Evolutionary conservation across 2,329 filamentous ascomycete species (phyloP), one percentile per base, ranked within the genome.

Genomic region (Tolypocladium cylindrosporum): DNA sequence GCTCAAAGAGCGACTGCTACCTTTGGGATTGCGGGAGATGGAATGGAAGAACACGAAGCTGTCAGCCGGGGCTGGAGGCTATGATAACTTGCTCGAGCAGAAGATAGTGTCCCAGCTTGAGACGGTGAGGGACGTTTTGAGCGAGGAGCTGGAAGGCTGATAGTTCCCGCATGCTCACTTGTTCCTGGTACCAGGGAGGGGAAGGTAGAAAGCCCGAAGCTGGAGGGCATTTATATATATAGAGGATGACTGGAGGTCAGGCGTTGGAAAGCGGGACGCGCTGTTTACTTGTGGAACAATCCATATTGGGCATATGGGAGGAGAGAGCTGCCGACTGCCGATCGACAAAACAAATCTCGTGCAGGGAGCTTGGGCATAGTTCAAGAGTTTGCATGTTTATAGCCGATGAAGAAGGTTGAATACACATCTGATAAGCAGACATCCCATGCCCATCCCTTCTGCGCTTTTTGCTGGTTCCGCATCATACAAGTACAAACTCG

Each of bases 41-140:
- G 86, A 86, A 62, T 86, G 82, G 81, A 72, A 77, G 58, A 71
- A 70, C 9, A 74, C 69, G 63, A 68, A 68, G 21, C 70, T 67
- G 54, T 62, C 68, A 10, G 69, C 69, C 19, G 69, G 68, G 2
- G 67, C 67, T 3, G 63, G 72, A 69, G 55, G 75, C 68, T 45
- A 78, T 3, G 84, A 87, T 66, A 92, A 81, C 68, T 72, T 82
- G 65, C 75, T 96, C 56, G 90, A 96, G 71, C 84, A 88, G 67
- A 90, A 87, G 74, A 83, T 94, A 8, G 77, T 93, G 34, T 77
- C 72, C 58, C 86, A 93, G 70, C 74, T 94, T 65, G 81, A 82
- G 66, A 81, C 79, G 6, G 79, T 85, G 21, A 76, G 78, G 65
- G 77, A 78, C 62, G 77, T 86, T 50, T 70, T 86, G 59, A 74